Conservation (phyloP, 140 eudicot genomes). For the Bidens hawaiensis region DNA sequence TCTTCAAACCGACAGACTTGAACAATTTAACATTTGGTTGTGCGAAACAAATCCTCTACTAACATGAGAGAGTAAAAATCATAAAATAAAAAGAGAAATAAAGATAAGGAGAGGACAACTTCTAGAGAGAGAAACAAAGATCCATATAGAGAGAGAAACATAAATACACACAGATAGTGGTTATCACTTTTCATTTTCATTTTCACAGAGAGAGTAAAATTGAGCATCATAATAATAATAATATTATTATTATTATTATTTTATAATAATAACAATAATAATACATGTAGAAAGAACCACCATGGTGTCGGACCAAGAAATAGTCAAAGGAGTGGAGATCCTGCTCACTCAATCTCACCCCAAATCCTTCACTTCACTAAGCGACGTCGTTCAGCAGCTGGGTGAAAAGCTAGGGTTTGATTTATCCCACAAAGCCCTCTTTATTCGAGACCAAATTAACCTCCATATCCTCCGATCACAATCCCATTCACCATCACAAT, state of each 20-base stretch:
- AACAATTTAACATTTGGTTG: too few species aligned
- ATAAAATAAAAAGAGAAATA: neutral
- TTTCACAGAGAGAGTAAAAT: conserved; percentile 27
- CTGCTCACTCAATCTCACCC: conserved; percentile 54
- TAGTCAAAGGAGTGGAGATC: conserved; percentile 56
- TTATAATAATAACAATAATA: too few species aligned
- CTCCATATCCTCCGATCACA: conserved; percentile 30
- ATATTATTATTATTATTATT: too few species aligned
- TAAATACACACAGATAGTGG: conserved; percentile 10
- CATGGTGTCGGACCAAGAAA: conserved; percentile 73
- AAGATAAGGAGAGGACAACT: conserved; percentile 30
- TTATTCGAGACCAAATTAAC: conserved; percentile 60
- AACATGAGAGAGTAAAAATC: too few species aligned
- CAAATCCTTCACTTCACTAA: conserved; percentile 44
- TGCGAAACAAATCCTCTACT: too few species aligned
- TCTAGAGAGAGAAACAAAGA: conserved; percentile 24
- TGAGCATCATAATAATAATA: neutral
- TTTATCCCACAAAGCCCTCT: conserved; percentile 52
- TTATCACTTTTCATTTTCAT: too few species aligned
- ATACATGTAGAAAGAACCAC: conserved; percentile 12
- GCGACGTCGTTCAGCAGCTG: conserved; percentile 55
- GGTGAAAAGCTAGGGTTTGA: conserved; percentile 51
- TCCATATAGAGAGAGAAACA: neutral
- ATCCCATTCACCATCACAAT: conserved; percentile 4
- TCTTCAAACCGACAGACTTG: too few species aligned